Conservation (phyloP, 23 red algal genomes). For the Pyropia yezoensis region DNA sequence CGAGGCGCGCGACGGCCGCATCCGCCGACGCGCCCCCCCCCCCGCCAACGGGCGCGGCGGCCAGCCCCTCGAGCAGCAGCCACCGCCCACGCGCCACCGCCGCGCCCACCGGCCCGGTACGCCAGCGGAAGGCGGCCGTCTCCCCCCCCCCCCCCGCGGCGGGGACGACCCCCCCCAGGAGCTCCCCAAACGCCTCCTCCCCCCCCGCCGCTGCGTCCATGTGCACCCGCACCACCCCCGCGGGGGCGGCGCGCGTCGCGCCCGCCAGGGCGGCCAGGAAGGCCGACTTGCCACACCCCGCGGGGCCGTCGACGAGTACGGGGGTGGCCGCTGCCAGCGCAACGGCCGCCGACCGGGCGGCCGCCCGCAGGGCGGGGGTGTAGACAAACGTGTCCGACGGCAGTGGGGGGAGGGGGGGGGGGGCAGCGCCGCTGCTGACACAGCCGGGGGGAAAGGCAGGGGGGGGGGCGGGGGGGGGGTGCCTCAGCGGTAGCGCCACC, state of each 20-base stretch:
- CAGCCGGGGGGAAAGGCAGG: too few species aligned
- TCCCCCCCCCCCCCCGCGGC: constrained; percentile 25
- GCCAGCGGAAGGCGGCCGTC: constrained; percentile 44
- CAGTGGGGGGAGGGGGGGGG: too few species aligned
- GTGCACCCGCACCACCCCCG: constrained; percentile 46
- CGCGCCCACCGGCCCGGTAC: constrained; percentile 76
- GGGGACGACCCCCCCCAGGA: constrained; percentile 65
- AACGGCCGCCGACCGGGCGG: not conserved
- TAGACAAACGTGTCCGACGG: not conserved
- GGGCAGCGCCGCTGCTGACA: too few species aligned
- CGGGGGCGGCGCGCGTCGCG: constrained; percentile 13
- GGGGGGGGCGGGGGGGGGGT: too few species aligned
- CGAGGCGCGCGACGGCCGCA: constrained; percentile 36
- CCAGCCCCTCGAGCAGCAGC: constrained; percentile 74
- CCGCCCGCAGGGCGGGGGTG: constrained; percentile 7
- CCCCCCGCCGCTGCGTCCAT: constrained; percentile 31
- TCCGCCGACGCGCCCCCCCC: constrained; percentile 1
- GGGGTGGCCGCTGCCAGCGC: constrained; percentile 38
- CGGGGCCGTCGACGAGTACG: constrained; percentile 57
- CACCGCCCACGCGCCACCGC: constrained; percentile 51
- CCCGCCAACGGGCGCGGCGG: not conserved
- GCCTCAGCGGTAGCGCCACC: too few species aligned
- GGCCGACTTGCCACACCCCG: constrained; percentile 67
- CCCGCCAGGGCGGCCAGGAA: constrained; percentile 38
- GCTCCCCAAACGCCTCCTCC: constrained; percentile 63